phyloP scores from a whole-genome alignment of 2,329 filamentous ascomycete species.

The Microcera coccophila region DNA sequence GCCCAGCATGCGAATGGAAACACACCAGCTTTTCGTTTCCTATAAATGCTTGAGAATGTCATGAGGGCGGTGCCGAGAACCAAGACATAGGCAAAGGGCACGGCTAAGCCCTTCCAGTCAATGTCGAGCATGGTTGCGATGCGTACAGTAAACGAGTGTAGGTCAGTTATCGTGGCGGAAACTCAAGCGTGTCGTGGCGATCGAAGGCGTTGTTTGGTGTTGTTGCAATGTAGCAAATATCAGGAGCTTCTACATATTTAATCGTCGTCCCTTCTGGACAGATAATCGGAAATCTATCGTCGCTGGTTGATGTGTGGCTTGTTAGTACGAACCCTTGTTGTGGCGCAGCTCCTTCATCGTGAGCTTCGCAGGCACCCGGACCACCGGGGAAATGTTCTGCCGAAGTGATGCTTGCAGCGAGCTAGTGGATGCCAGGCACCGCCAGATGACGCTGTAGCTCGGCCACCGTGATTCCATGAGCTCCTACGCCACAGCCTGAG shows the following conservation, averaged over 20 bases:
- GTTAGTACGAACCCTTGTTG: slow-evolving; percentile 3
- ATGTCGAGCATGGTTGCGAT: slow-evolving; percentile 47
- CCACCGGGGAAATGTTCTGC: slow-evolving; percentile 12
- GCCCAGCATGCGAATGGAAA: not conserved
- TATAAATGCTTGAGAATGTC: slow-evolving; percentile 89
- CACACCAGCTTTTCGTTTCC: slow-evolving; percentile 82
- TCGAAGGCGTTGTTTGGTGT: too few species aligned
- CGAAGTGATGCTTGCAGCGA: not conserved
- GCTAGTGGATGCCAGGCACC: slow-evolving; percentile 20
- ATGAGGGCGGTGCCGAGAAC: slow-evolving; percentile 84
- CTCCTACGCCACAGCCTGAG: slow-evolving; percentile 13
- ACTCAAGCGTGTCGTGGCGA: too few species aligned
- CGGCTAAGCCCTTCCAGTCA: slow-evolving; percentile 79
- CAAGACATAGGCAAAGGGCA: slow-evolving; percentile 85
- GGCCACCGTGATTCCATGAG: slow-evolving; percentile 16
- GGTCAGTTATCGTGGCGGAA: too few species aligned
- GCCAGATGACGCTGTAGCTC: slow-evolving; percentile 26
- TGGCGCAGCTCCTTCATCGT: slow-evolving; percentile 5
- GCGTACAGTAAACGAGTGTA: slow-evolving; percentile 3
- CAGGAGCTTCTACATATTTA: not conserved
- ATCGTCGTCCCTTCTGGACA: slow-evolving; percentile 16
- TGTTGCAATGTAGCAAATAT: too few species aligned
- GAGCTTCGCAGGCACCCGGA: too few species aligned
- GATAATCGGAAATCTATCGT: slow-evolving; percentile 14
- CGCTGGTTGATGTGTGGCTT: slow-evolving; percentile 11